Conservation (phyloP, 192 early-diverging fungal genomes). For the Pilobolus umbonatus region DNA sequence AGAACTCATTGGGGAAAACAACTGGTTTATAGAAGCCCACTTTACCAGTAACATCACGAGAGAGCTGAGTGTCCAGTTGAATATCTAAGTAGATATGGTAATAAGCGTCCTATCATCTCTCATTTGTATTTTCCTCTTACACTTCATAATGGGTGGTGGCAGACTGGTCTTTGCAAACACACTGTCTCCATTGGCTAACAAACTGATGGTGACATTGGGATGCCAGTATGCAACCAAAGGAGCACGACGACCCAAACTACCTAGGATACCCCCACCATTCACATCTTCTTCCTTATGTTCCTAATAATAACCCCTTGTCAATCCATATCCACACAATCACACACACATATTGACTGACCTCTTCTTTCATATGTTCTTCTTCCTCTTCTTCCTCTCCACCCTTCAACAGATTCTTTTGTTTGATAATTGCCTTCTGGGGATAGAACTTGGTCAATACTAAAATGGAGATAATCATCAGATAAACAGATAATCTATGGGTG, state of each 20-base stretch:
- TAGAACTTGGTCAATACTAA: conserved; percentile 48
- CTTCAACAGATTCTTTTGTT: conserved; percentile 50
- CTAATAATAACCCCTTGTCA: too few species aligned
- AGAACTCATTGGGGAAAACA: conserved; percentile 79
- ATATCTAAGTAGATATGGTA: conserved; percentile 22
- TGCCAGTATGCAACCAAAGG: conserved; percentile 74
- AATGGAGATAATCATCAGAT: too few species aligned
- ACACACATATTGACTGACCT: conserved; percentile 15
- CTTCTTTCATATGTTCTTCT: conserved; percentile 21
- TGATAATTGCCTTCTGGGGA: conserved; percentile 40
- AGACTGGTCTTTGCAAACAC: conserved; percentile 41
- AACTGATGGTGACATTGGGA: conserved; percentile 63
- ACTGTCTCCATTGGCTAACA: conserved; percentile 45
- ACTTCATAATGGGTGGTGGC: conserved; percentile 49
- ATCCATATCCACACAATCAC: too few species aligned
- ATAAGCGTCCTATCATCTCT: too few species aligned
- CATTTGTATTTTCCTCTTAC: conserved; percentile 29
- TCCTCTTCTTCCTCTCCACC: conserved; percentile 28
- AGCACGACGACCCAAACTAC: conserved; percentile 29
- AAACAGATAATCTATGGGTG: not conserved
- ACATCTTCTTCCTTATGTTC: not conserved
- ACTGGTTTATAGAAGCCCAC: conserved; percentile 60
- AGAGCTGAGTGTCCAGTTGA: conserved; percentile 37
- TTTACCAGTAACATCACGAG: conserved; percentile 30
- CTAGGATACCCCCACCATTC: conserved; percentile 14